Conservation (phyloP, 2,329 filamentous ascomycete species). For the Drechslerella dactyloides region DNA sequence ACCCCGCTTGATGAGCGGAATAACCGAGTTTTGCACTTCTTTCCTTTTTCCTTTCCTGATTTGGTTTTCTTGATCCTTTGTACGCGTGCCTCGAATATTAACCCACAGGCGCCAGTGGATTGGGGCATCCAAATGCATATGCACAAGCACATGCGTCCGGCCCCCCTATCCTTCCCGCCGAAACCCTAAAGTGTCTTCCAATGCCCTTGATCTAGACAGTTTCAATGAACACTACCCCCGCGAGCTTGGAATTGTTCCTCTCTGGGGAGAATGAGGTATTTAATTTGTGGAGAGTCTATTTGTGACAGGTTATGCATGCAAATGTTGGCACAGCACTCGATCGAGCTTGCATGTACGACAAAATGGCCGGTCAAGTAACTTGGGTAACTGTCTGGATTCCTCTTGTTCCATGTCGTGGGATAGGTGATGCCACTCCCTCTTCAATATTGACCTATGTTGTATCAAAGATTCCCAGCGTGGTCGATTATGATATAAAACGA, state of each 20-base stretch:
- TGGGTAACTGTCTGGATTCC: no score
- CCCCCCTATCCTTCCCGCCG: background rate
- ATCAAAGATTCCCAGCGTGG: no score
- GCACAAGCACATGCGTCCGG: background rate
- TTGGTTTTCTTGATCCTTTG: background rate
- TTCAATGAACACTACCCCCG: no score
- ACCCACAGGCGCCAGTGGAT: background rate
- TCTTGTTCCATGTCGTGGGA: no score
- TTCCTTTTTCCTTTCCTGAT: no score
- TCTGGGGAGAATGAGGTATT: slow-evolving; percentile 3
- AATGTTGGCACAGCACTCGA: background rate
- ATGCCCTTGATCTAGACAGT: background rate
- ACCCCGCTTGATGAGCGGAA: background rate
- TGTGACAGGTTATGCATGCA: background rate
- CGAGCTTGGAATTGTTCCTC: no score
- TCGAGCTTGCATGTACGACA: background rate
- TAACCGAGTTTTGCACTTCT: no score
- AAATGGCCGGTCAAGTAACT: no score
- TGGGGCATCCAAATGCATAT: background rate
- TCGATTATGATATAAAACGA: slow-evolving; percentile 5
- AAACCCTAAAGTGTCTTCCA: background rate
- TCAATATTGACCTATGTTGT: no score
- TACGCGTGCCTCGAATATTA: background rate
- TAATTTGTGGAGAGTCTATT: background rate
- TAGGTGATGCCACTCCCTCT: no score